Base-by-base conservation (phyloP, 768 basidiomycete genomes). In the Lentinula lateritia region DNA sequence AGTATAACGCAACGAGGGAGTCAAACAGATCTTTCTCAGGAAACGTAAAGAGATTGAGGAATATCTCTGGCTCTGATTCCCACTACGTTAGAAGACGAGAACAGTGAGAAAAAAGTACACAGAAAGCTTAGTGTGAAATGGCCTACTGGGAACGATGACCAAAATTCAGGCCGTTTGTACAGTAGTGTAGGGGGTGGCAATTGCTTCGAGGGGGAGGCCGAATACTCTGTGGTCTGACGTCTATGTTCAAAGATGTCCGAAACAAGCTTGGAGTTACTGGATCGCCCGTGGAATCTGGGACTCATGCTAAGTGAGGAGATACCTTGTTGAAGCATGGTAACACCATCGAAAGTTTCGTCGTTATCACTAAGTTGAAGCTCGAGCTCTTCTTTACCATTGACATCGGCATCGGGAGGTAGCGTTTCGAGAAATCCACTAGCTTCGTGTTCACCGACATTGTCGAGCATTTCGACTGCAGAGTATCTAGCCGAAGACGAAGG, bases 1-100 rank as follows among this genome's bases (percentile, higher is more conserved):
- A 89, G 64, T 76, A 87, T 35, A 80, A 71, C 34, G 76, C 72
- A 60, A 88, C 76, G 42, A 89, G 74, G 15, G 52, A 64, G 15
- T 69, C 66, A 18, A 74, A 74, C 18, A 88, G 78, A 54, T 83
- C 84, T 9, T 69, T 66, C 0, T 83, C 79, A 43, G 85, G 87
- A n/a, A 83, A 79, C 65, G 70, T 23, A 28, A 50, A 39, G 7
- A 23, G 46, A 4, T 50, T 43, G 39, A 39, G 32, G 6, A 38
- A 34, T 6, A 28, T 18, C 6, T 28, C 41, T 12, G 58, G n/a
- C 20, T 48, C 34, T 10, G 48, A 36, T 43, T 59, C 45, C 58
- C 58, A 59, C 58, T 59, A 38, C 16, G 18, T 12, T 10, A 38
- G 13, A 36, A 16, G 28, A 18, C 45, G 6, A 8, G 16, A 28